Evolutionary conservation across 495 filamentous ascomycete genomes (phyloP).

Genomic region (Xylaria acuta): DNA sequence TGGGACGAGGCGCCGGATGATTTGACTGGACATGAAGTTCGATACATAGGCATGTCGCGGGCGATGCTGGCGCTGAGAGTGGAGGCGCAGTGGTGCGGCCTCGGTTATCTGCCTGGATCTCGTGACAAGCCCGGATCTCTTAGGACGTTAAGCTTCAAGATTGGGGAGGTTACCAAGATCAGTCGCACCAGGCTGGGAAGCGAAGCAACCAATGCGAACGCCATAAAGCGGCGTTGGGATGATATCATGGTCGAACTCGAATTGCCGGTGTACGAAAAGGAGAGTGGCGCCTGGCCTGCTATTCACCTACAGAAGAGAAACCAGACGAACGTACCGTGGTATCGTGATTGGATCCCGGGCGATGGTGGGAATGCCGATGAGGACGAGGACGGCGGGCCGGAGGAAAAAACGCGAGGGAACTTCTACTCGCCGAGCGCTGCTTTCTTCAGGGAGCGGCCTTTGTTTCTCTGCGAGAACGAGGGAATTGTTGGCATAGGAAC

Average conservation of each 20-base stretch:
- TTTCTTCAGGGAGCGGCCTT: conserved; percentile 1
- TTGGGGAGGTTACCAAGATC: conserved; percentile 2
- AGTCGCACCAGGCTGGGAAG: neutral
- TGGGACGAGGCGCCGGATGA: conserved; percentile 5
- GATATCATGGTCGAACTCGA: conserved; percentile 1
- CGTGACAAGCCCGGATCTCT: neutral
- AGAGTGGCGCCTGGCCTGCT: conserved; percentile 12
- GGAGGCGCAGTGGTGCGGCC: neutral
- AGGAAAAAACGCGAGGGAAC: conserved; percentile 4
- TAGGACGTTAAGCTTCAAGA: neutral
- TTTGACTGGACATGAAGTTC: neutral
- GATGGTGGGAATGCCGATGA: neutral
- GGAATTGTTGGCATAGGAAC: neutral
- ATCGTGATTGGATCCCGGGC: conserved; percentile 1
- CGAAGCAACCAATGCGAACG: neutral
- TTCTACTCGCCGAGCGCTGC: neutral
- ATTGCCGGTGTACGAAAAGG: neutral
- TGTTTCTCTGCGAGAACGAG: neutral
- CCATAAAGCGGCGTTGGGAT: conserved; percentile 11
- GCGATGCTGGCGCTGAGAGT: neutral
- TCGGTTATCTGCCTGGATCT: neutral
- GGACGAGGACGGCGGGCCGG: neutral
- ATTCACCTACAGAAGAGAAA: conserved; percentile 12
- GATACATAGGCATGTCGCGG: conserved; percentile 1
- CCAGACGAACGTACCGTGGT: neutral